Evolutionary conservation across 2,329 filamentous ascomycete genomes (phyloP), one percentile per base, ranked within the genome.

Genomic region (Aureobasidium mangrovei): DNA sequence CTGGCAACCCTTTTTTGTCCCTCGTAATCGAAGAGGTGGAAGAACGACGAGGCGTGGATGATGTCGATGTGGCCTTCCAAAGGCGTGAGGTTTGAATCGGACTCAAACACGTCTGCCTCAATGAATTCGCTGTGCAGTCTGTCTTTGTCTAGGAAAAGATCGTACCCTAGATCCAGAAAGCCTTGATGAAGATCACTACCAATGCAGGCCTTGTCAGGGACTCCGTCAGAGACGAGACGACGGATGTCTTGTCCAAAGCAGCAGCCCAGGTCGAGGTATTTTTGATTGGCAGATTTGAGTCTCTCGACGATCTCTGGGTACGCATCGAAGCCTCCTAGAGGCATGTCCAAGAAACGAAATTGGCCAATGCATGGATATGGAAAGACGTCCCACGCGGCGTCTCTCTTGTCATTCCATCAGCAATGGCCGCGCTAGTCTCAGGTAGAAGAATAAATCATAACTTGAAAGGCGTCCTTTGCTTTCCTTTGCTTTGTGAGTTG

Each of bases 1-100:
- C 67, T 67, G 9, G 65, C 65, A n/a, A 66, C 64, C 43, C 65
- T 60, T 8, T 71, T 57, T 56, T 76, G 72, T 7, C 63, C 62
- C 1, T 71, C 67, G 60, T 63, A 71, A 32, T 65, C 63, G 58
- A 74, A 76, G 6, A 75, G 62, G 49, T 76, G 74, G 41, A 76
- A 68, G 60, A 76, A 72, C 0, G 69, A 69, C 0, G 65, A 65
- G 2, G 72, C 64, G 33, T 72, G 64, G 5, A 76, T 58, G 9
- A 76, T 67, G 54, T 74, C 69, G 2, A 73, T 61, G n/a, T 67
- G 62, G 4, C 68, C 69, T 29, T 69, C 61, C 29, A 75, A 57
- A 38, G 67, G 53, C 10, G 63, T 64, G 32, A 74, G 56, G n/a
- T 28, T 4, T 6, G 60, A 58, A 0, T 65, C 46, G 0, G 56